Evolutionary conservation across 1,284 basidiomycete species (phyloP).

Genomic region (Ceratobasidium sp.): DNA sequence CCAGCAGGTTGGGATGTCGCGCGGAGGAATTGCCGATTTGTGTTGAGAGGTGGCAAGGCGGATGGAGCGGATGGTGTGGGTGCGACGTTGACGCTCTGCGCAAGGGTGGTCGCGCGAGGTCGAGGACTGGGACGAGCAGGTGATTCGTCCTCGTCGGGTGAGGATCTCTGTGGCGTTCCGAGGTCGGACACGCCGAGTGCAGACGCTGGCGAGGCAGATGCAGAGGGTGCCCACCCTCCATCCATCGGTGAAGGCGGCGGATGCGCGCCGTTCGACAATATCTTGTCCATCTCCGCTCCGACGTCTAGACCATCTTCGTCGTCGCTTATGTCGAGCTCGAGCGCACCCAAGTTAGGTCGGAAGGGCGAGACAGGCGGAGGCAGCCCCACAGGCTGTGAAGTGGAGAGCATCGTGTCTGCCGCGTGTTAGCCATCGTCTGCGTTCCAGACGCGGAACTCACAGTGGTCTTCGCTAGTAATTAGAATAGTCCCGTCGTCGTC

Average conservation of each 20-base stretch:
- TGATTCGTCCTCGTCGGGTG: neutral
- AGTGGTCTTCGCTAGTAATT: neutral
- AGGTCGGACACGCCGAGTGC: constrained; percentile 9
- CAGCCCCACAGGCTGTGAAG: constrained; percentile 22
- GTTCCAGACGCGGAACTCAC: neutral
- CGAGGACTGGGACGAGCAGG: constrained; percentile 13
- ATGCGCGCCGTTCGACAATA: constrained; percentile 2
- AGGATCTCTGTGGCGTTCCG: neutral
- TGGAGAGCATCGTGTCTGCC: constrained; percentile 35
- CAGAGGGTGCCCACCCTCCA: neutral
- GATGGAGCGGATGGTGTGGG: neutral
- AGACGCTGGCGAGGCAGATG: constrained; percentile 3
- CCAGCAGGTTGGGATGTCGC: constrained; percentile 31
- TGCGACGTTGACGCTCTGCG: constrained; percentile 20
- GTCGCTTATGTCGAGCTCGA: constrained; percentile 31
- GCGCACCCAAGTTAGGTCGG: constrained; percentile 37
- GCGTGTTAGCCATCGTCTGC: constrained; percentile 2
- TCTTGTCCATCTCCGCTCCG: constrained; percentile 17
- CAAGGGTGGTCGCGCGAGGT: constrained; percentile 35
- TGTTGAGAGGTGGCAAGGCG: neutral
- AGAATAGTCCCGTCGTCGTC: constrained; percentile 8
- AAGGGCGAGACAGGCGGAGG: constrained; percentile 41
- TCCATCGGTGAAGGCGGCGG: neutral
- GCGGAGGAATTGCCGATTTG: constrained; percentile 31
- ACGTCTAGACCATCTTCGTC: constrained; percentile 33